Evolutionary conservation across 2,329 filamentous ascomycete genomes (phyloP), one percentile per base, ranked within the genome.

Genomic region (Dryadomyces quercivorus): DNA sequence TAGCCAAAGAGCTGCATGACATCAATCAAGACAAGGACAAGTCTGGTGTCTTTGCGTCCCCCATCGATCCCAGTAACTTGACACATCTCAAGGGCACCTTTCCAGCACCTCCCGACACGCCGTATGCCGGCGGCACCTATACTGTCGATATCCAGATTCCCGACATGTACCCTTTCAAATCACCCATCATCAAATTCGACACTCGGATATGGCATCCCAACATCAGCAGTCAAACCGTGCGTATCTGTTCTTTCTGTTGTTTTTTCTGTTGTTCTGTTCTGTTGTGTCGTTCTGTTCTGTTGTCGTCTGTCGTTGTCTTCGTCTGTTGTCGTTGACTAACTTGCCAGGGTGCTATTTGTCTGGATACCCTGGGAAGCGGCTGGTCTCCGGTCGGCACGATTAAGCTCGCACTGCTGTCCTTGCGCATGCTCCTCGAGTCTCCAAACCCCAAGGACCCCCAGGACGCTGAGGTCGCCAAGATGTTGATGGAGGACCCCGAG

Each of bases 161-260:
- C 0, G 79, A 80, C 58, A 86, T 87, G 61, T 98, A 98, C 65
- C 93, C 93, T 0, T 98, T 98, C 73, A 86, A 90, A 62, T 88
- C 92, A 4, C 93, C 93, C 5, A 69, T 81, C 56, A 97, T 98
- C 86, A 85, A 82, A 63, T 97, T 97, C 65, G 80, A 85, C 60
- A 98, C 93, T 59, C 91, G 85, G 69, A 85, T 97, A 62, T 98
- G 91, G 91, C 93, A 98, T 68, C 93, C 93, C 38, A 98, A 98
- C 66, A 82, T 98, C 71, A 94, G 88, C 76, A 92, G 86, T 64
- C 86, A 93, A 67, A 96, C 91, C 44, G 90, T 95, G 72, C 65
- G 84, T 44, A n/a, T 45, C 7, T 51, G n/a, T 13, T 40, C 26
- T n/a, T 36, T 46, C 26, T n/a, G n/a, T n/a, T n/a, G n/a, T n/a